These are phyloP conservation scores for Cryptosporidium canis DNA, from an alignment of 169 alveolate genomes.

Conservation along the genomic window DNA sequence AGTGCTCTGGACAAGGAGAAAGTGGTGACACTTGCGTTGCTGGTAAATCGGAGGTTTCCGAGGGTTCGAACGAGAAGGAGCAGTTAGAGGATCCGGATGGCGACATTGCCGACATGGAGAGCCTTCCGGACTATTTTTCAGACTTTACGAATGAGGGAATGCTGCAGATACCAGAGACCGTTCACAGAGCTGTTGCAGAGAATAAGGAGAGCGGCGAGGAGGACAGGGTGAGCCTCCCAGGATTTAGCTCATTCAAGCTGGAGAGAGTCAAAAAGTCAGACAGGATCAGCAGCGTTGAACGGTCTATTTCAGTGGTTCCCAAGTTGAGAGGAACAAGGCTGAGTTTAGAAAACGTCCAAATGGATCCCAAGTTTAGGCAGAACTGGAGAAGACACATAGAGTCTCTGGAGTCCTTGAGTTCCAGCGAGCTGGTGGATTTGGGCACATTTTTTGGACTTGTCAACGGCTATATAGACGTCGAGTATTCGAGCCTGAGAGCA, in stretches of 20 bases:
- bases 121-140: slow-evolving; percentile 5
- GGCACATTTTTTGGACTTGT: slow-evolving; percentile 73
- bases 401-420: neutral
- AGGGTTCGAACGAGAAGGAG: neutral
- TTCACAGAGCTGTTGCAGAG: neutral
- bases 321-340: neutral
- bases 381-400: slow-evolving; percentile 24
- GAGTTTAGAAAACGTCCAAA: neutral
- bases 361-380: slow-evolving; percentile 9
- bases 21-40: neutral
- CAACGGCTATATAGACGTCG: slow-evolving; percentile 76
- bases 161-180: neutral
- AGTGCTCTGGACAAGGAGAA: neutral
- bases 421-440: slow-evolving; percentile 33
- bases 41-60: neutral
- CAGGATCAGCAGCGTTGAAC: slow-evolving; percentile 7
- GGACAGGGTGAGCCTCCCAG: slow-evolving; percentile 1
- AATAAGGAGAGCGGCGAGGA: neutral
- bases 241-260: slow-evolving; percentile 18
- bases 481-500: slow-evolving; percentile 55
- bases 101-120: neutral
- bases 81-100: neutral
- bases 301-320: neutral
- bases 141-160: slow-evolving; percentile 55
- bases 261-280: neutral